phyloP scores from a whole-genome alignment of 805 yeast species.

The Metschnikowia gelsemii region DNA sequence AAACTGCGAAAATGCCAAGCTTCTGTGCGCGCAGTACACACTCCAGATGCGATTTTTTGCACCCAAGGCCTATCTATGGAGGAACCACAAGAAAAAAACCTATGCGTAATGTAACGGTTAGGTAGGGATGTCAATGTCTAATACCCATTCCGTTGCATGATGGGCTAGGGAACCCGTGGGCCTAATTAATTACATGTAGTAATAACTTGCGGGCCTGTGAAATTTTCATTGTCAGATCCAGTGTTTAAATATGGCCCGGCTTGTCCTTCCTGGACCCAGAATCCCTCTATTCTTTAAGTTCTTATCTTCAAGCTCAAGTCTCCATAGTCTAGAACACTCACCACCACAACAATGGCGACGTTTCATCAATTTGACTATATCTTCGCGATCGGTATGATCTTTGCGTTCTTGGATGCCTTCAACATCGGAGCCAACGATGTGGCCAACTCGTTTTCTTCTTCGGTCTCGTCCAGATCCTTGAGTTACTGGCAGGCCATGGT shows the following conservation, averaged over 20 bases:
- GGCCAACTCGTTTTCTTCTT: constrained; percentile 76
- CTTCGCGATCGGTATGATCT: constrained; percentile 65
- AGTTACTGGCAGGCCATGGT: constrained; percentile 76
- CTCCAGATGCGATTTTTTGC: constrained; percentile 9
- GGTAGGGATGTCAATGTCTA: no score
- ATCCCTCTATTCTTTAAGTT: neutral
- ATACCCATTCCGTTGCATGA: neutral
- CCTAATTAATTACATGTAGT: neutral
- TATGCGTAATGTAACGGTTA: no score
- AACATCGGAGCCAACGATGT: constrained; percentile 83
- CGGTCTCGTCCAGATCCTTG: constrained; percentile 68
- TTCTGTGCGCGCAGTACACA: constrained; percentile 10
- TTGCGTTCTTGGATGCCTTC: constrained; percentile 76
- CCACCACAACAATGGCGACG: constrained; percentile 26
- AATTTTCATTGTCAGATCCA: neutral
- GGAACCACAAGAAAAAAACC: constrained; percentile 12
- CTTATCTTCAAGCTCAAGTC: neutral
- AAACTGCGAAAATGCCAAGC: constrained; percentile 7
- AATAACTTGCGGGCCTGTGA: neutral
- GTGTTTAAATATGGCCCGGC: neutral
- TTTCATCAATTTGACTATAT: constrained; percentile 64
- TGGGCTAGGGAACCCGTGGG: constrained; percentile 6
- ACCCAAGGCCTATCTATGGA: constrained; percentile 11
- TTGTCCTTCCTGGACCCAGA: neutral
- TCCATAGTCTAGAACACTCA: neutral